Conservation (phyloP, 2,329 filamentous ascomycete genomes). For the Penicillium sp. region DNA sequence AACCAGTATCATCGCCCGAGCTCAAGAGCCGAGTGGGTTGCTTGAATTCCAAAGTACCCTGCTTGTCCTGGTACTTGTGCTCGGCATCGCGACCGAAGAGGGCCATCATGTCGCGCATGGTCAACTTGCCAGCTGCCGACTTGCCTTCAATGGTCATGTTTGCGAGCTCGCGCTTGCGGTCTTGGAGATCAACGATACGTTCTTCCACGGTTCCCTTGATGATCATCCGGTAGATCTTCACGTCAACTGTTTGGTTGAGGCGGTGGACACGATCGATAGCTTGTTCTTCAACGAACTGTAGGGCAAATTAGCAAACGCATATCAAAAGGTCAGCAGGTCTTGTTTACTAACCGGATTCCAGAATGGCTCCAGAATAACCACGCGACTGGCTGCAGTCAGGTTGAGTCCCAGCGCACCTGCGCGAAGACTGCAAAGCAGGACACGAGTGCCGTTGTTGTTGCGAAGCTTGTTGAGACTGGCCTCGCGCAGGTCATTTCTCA, state of each 20-base stretch:
- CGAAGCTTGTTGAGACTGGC: conserved; percentile 77
- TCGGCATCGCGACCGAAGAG: conserved; percentile 77
- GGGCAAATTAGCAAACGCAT: conserved; percentile 14
- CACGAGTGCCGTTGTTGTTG: conserved; percentile 71
- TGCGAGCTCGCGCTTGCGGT: conserved; percentile 90
- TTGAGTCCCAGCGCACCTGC: conserved; percentile 93
- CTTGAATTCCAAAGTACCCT: conserved; percentile 43
- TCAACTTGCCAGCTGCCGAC: conserved; percentile 76
- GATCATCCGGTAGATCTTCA: conserved; percentile 92
- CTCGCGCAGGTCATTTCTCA: conserved; percentile 92
- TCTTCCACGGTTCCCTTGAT: conserved; percentile 87
- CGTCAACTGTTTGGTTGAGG: conserved; percentile 94
- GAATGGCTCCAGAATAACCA: conserved; percentile 95
- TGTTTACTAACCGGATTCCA: conserved; percentile 79
- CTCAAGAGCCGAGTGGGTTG: conserved; percentile 36
- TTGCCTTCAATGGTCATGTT: conserved; percentile 85
- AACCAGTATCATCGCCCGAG: conserved; percentile 27
- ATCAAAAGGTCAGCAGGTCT: conserved; percentile 11
- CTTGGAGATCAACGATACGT: conserved; percentile 89
- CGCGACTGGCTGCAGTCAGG: conserved; percentile 86
- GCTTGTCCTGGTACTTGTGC: conserved; percentile 43
- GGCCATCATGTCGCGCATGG: conserved; percentile 88
- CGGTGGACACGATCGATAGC: conserved; percentile 97
- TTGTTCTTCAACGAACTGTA: conserved; percentile 92
- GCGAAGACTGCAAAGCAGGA: conserved; percentile 90